These are phyloP conservation scores for Leccinum pachyderme DNA, from an alignment of 1,284 basidiomycete genomes.

Conservation along the genomic window DNA sequence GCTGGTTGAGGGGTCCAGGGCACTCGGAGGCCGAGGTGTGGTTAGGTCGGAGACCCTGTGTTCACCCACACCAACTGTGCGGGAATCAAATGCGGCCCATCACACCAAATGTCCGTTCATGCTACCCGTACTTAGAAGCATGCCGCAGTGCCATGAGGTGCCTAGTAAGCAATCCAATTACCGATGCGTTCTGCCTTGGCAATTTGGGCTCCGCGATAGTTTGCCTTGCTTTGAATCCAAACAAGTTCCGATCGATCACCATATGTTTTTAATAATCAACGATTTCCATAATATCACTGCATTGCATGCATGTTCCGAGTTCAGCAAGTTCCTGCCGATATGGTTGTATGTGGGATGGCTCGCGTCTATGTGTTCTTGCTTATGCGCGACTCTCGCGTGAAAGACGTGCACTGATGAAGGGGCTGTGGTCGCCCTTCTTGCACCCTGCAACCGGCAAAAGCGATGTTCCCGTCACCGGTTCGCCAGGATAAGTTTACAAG, in stretches of 20 bases:
- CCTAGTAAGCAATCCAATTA: background rate
- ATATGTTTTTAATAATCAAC: background rate
- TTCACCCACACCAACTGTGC: background rate
- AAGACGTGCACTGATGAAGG: background rate
- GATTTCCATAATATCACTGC: background rate
- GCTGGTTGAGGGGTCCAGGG: background rate
- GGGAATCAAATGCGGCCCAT: background rate
- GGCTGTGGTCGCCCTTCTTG: background rate
- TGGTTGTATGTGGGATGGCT: background rate
- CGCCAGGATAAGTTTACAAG: background rate
- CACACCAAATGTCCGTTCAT: background rate
- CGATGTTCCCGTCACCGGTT: background rate
- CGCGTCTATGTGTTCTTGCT: slow-evolving; percentile 1
- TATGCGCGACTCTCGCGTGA: background rate
- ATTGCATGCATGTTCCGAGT: background rate
- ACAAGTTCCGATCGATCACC: background rate
- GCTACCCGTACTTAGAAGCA: background rate
- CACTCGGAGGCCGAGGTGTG: background rate
- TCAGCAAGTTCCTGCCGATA: background rate
- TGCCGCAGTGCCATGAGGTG: background rate
- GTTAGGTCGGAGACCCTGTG: background rate
- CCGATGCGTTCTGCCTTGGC: background rate
- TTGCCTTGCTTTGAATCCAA: background rate
- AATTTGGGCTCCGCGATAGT: slow-evolving; percentile 2
- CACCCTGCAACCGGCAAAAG: slow-evolving; percentile 5